Percentiles rank a stretch among this genome's conserved stretches.
Evolutionary conservation across 1,284 basidiomycete species (phyloP).

Genomic region (Phellopilus nigrolimitatus): DNA sequence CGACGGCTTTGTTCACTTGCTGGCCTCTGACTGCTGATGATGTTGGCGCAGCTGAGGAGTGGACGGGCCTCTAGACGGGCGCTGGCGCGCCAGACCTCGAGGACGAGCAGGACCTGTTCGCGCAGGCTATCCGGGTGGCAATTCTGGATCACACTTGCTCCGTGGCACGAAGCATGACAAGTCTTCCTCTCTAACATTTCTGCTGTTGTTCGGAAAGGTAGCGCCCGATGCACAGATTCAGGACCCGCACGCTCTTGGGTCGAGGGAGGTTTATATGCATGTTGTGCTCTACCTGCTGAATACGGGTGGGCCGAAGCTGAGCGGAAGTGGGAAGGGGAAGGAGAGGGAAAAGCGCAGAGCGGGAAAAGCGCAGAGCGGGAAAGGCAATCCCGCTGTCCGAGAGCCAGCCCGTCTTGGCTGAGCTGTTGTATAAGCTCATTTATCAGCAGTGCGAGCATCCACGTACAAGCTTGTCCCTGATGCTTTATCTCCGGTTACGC

Average conservation of each 20-base stretch:
- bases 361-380: slow-evolving; percentile 54
- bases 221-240: slow-evolving; percentile 59
- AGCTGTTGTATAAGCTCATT: no score
- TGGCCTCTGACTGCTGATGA: slow-evolving; percentile 66
- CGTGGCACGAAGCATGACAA: no score
- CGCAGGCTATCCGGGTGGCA: no score
- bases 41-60: slow-evolving; percentile 50
- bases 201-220: no score
- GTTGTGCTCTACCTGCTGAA: no score
- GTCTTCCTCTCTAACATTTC: no score
- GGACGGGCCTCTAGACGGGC: slow-evolving; percentile 60
- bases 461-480: slow-evolving; percentile 78
- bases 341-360: slow-evolving; percentile 33
- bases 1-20: no score
- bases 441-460: no score
- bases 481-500: slow-evolving; percentile 84
- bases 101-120: slow-evolving; percentile 41
- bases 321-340: slow-evolving; percentile 41
- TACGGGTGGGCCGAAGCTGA: slow-evolving; percentile 59
- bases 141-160: no score
- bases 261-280: slow-evolving; percentile 72
- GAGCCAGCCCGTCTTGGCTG: no score
- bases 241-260: slow-evolving; percentile 70
- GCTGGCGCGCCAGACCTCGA: slow-evolving; percentile 61
- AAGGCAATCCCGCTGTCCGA: no score